Percentiles rank a stretch among this genome's conserved stretches.
phyloP scores from a whole-genome alignment of 2,329 filamentous ascomycete species.

The Trichoderma sp. region DNA sequence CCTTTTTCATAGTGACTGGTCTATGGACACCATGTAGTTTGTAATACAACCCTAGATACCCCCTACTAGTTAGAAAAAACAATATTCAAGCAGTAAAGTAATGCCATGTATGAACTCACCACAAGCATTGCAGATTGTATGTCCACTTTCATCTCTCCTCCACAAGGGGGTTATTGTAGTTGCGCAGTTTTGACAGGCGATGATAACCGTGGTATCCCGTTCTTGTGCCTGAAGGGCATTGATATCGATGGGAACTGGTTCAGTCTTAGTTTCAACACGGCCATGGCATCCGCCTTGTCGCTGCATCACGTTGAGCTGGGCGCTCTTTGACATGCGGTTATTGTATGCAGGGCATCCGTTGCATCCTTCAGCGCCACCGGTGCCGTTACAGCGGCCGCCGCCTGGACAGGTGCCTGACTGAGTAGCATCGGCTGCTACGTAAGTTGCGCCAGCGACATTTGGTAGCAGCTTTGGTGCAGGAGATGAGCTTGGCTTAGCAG shows the following conservation, averaged over 20 bases:
- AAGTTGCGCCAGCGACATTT: conserved; percentile 58
- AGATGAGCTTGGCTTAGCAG: conserved; percentile 38
- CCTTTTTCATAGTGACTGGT: conserved; percentile 98
- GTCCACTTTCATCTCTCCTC: conserved; percentile 89
- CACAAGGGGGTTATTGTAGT: conserved; percentile 96
- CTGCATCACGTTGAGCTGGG: conserved; percentile 63
- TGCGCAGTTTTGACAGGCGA: conserved; percentile 94
- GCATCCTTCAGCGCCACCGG: conserved; percentile 90
- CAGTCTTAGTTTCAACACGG: conserved; percentile 28
- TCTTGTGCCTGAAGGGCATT: conserved; percentile 35
- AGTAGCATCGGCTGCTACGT: conserved; percentile 73
- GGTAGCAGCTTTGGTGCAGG: conserved; percentile 41
- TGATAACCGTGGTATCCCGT: conserved; percentile 51
- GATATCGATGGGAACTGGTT: conserved; percentile 35
- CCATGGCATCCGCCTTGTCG: conserved; percentile 39
- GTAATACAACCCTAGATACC: conserved; percentile 75
- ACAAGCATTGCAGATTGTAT: conserved; percentile 98
- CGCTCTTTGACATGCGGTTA: conserved; percentile 88
- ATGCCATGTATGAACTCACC: conserved; percentile 57
- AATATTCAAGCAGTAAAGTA: not conserved
- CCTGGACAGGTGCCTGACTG: conserved; percentile 88
- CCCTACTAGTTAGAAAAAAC: not conserved
- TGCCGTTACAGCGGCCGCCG: conserved; percentile 92
- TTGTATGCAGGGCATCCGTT: conserved; percentile 97
- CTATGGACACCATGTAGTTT: conserved; percentile 93